A percentile compares a stretch with the other conserved stretches of the same genome.
phyloP scores from a whole-genome alignment of 164 flowering plant species.

The Magnolia kwangsiensis region DNA sequence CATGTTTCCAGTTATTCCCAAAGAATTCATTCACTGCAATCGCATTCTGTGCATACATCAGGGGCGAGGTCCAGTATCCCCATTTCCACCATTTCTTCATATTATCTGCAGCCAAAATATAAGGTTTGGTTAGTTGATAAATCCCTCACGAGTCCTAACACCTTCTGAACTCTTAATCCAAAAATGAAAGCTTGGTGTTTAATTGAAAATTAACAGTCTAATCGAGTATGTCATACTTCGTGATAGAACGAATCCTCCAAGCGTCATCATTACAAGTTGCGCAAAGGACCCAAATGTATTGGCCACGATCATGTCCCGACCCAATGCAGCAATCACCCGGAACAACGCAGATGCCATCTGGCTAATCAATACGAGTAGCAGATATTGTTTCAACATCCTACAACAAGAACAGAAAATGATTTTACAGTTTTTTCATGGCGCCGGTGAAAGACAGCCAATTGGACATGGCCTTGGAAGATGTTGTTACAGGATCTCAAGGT shows the following conservation, averaged over 20 bases:
- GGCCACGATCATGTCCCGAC: conserved; percentile 34
- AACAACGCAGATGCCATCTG: conserved; percentile 44
- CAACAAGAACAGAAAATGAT: not conserved
- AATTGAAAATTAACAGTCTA: not conserved
- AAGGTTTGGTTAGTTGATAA: not conserved
- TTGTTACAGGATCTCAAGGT: conserved; percentile 20
- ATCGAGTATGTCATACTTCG: conserved; percentile 31
- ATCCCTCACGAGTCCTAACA: not conserved
- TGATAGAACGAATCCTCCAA: conserved; percentile 42
- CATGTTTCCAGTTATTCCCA: conserved; percentile 54
- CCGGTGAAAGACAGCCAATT: too few species aligned
- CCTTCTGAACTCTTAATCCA: not conserved
- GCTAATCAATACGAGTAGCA: conserved; percentile 24
- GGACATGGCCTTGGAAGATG: conserved; percentile 3
- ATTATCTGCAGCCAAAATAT: conserved; percentile 14
- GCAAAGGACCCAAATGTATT: conserved; percentile 36
- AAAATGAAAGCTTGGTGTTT: not conserved
- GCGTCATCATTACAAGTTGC: conserved; percentile 18
- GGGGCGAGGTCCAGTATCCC: conserved; percentile 63
- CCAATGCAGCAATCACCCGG: conserved; percentile 31
- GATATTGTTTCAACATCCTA: conserved; percentile 42
- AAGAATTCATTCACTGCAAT: conserved; percentile 50
- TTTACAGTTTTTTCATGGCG: not conserved
- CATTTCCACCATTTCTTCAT: conserved; percentile 64
- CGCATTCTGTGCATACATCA: conserved; percentile 58